Base-by-base conservation (phyloP, 2,329 filamentous ascomycete genomes). In the Ceratocystiopsis sp. region DNA sequence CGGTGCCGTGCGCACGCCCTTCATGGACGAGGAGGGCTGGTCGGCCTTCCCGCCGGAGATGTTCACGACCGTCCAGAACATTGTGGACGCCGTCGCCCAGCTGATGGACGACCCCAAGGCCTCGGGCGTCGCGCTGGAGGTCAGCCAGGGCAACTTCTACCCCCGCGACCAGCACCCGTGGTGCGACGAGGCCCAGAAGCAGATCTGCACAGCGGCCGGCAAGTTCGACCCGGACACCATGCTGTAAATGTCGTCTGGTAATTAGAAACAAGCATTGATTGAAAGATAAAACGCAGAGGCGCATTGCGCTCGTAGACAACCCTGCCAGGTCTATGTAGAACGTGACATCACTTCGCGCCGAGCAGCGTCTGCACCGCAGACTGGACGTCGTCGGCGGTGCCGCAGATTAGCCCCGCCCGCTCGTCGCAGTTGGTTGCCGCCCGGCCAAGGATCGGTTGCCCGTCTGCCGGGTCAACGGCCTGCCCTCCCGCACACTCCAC, bases 401-500 rank as follows among this genome's bases (percentile, higher is more conserved):
- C 71, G 45, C 68, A 73, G 0, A 72, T 54, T 42, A 75, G 40
- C 0, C 68, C 69, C 0, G 59, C 69, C 19, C 62, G 61, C 49
- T 74, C 70, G 41, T 71, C 67, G 21, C 66, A 65, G 3, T 61
- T 55, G 32, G 44, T 51, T 10, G 71, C 48, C 3, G 50, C 44
- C 38, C 45, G 56, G 1, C 59, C 61, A 32, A 75, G 50, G 6
- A 74, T 59, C 13, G 59, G 53, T 3, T 38, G 46, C 1, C 68
- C 68, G 15, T 60, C 55, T 0, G 45, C 54, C 0, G 71, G 63
- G 47, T 77, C 71, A 0, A 77, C 52, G 0, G 74, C 75, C 41
- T 51, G 56, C 0, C 75, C 75, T 0, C 73, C 73, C 0, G 71
- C 73, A 46, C 72, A 75, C 55, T 78, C 75, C 1, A 78, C 49